A percentile compares a stretch with the other conserved stretches of the same genome.
Conservation (phyloP, 352 stramenopile species). For the Pythium plurisporium region DNA sequence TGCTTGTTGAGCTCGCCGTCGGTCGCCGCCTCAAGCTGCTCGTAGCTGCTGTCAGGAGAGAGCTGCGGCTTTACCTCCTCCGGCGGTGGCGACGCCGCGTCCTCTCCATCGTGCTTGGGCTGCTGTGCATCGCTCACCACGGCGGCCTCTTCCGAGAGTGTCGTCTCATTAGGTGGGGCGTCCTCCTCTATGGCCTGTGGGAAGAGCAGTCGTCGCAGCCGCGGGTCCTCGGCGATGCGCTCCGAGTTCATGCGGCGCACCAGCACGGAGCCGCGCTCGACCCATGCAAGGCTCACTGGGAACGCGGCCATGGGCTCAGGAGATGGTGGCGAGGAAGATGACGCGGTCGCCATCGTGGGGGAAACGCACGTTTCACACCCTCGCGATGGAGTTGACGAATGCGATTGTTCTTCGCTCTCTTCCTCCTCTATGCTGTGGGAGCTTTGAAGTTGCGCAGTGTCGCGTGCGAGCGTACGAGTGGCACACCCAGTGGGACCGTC, state of each 20-base stretch:
- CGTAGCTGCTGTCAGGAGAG: slow-evolving; percentile 51
- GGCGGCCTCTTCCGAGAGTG: neutral
- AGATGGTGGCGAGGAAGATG: no score
- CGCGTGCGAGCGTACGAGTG: slow-evolving; percentile 13
- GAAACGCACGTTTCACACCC: neutral
- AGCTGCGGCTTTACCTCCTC: slow-evolving; percentile 12
- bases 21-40: slow-evolving; percentile 58
- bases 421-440: neutral
- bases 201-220: slow-evolving; percentile 60
- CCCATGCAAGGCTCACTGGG: slow-evolving; percentile 53
- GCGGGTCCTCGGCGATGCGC: slow-evolving; percentile 78
- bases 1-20: slow-evolving; percentile 58
- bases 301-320: slow-evolving; percentile 29
- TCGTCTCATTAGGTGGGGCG: neutral
- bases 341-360: neutral
- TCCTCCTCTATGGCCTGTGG: slow-evolving; percentile 8
- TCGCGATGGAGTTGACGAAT: neutral
- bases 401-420: slow-evolving; percentile 15
- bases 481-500: slow-evolving; percentile 16
- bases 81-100: neutral
- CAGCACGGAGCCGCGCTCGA: slow-evolving; percentile 77
- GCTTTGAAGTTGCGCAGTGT: slow-evolving; percentile 23
- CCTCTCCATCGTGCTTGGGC: neutral
- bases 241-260: slow-evolving; percentile 88
- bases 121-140: neutral